phyloP scores from a whole-genome alignment of 306 rosid species.

The Cyclanthera cordifolia region DNA sequence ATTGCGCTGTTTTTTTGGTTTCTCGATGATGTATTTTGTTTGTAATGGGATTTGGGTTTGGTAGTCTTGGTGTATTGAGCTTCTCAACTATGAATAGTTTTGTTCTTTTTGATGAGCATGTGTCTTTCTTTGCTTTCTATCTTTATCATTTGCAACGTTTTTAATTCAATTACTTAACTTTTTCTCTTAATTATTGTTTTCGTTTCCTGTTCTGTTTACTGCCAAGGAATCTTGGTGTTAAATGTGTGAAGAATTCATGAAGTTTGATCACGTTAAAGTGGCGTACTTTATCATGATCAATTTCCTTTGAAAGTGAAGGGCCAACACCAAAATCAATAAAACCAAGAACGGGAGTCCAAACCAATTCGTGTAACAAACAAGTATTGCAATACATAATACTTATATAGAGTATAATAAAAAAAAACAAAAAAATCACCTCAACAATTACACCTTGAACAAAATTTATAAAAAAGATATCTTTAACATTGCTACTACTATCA shows the following conservation, averaged over 20 bases:
- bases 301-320: too few species aligned
- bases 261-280: background rate
- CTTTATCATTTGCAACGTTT: background rate
- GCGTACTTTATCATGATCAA: background rate
- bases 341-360: too few species aligned
- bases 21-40: background rate
- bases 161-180: background rate
- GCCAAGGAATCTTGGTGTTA: background rate
- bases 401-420: too few species aligned
- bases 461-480: too few species aligned
- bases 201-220: background rate
- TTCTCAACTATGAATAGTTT: background rate
- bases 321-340: too few species aligned
- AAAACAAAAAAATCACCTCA: too few species aligned
- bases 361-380: too few species aligned
- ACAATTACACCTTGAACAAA: too few species aligned
- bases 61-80: background rate
- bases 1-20: background rate
- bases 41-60: conserved; percentile 1
- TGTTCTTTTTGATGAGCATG: background rate
- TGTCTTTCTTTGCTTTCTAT: background rate
- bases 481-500: too few species aligned
- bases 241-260: background rate
- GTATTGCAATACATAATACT: too few species aligned
- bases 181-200: background rate